Base-by-base conservation (phyloP, 75 land plant genomes). In the Picea glauca region DNA sequence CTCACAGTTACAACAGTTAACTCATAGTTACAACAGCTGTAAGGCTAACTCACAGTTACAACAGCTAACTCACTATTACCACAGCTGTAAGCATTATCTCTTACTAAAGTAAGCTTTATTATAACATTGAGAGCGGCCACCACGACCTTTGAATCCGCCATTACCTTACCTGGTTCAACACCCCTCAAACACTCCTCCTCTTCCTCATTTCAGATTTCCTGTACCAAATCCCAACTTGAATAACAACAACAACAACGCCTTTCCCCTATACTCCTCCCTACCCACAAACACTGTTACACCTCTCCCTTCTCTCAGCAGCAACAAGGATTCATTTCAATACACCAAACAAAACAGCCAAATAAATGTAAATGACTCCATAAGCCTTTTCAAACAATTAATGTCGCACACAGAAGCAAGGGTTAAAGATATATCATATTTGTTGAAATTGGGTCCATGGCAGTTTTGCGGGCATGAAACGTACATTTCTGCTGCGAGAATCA, bases 361-460 rank as follows among this genome's bases (percentile, higher is more conserved):
- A 15, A 35, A 17, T 17, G 2, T 67, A 40, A 40, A 35, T 7
- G 72, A 67, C 20, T 5, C 72, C 35, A 67, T 35, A 15, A 17
- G 46, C 43, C 20, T 32, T 67, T 67, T 77, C 62, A 33, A 77
- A 33, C 4, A 38, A n/a, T 78, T 68, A 8, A 76, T 67, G 43
- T 15, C 62, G 13, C 43, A 23, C 63, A 74, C 76, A 15, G 74
- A 65, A 21, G 11, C 73, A 46, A 60, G 78, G 7, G 59, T 77
- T 20, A 59, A 30, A 13, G 40, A 74, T 20, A 33, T 59, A 68
- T 33, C 83, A 38, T 23, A 18, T 21, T 32, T 57, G 73, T 1
- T 62, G 59, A 35, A 62, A 20, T 18, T 73, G 58, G 40, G 50
- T 40, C 4, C 4, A 40, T 40, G 26, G 26, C 26, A 26, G 26